These are phyloP conservation scores for Lentinula guzmanii DNA, from an alignment of 768 basidiomycete genomes.

Conservation along the genomic window DNA sequence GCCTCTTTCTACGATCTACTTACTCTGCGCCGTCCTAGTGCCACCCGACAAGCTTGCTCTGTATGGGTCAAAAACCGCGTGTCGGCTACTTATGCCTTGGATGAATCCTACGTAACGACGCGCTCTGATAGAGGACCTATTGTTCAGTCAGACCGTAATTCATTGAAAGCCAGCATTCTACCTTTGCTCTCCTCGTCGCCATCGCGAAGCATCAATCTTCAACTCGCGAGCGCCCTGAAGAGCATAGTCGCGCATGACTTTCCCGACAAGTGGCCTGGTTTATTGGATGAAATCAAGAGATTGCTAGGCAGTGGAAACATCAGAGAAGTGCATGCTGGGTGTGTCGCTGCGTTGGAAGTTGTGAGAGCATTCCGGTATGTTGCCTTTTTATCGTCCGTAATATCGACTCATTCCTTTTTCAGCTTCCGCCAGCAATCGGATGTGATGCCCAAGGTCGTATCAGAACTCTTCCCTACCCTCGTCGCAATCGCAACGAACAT, in stretches of 20 bases:
- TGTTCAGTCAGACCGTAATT: constrained; percentile 60
- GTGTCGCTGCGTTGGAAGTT: constrained; percentile 71
- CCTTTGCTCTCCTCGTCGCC: constrained; percentile 65
- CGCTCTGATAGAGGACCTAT: constrained; percentile 63
- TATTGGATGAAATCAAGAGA: constrained; percentile 62
- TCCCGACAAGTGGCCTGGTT: constrained; percentile 66
- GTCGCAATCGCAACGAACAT: constrained; percentile 70
- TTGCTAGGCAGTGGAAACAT: constrained; percentile 61
- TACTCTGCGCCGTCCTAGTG: constrained; percentile 30
- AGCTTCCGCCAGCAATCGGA: constrained; percentile 70
- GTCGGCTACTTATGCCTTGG: constrained; percentile 49
- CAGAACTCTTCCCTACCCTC: constrained; percentile 66
- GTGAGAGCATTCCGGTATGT: constrained; percentile 70
- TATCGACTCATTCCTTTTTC: background rate
- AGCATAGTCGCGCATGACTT: constrained; percentile 73
- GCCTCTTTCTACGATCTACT: background rate
- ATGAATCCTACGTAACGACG: constrained; percentile 17
- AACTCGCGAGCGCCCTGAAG: constrained; percentile 71
- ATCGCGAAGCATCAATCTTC: constrained; percentile 63
- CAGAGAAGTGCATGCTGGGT: constrained; percentile 74
- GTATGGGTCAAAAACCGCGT: constrained; percentile 93
- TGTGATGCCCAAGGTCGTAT: constrained; percentile 50
- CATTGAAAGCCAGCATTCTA: constrained; percentile 64
- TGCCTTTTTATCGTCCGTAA: background rate
- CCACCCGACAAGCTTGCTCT: constrained; percentile 78